Percentiles rank a stretch among this genome's conserved stretches.
Evolutionary conservation across 1,284 basidiomycete genomes (phyloP).

Genomic region (Termitomyces sp.): DNA sequence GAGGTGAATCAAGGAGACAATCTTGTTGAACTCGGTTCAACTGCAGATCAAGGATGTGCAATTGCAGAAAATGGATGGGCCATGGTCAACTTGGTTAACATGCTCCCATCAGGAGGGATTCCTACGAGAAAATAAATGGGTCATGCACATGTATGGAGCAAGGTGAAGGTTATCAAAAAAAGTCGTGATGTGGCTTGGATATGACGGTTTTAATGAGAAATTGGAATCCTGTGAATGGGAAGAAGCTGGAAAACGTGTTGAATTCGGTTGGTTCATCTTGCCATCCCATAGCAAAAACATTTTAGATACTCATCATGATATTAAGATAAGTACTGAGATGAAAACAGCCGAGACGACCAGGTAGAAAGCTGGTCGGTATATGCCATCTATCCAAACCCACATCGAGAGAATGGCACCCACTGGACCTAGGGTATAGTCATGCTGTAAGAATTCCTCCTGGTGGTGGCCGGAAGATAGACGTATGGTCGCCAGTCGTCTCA

Average conservation of each 20-base stretch:
- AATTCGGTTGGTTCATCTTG: not conserved
- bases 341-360: not conserved
- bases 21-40: not conserved
- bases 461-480: constrained; percentile 15
- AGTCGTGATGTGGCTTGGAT: not conserved
- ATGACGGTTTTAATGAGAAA: not conserved
- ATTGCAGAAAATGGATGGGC: not conserved
- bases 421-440: constrained; percentile 30
- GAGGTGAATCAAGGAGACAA: too few species aligned
- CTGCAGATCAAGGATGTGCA: not conserved
- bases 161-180: not conserved
- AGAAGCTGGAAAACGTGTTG: not conserved
- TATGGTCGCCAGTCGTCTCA: constrained; percentile 41
- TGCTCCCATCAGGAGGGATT: not conserved
- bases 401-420: constrained; percentile 17
- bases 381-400: constrained; percentile 11
- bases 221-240: not conserved
- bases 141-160: not conserved
- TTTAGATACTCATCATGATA: not conserved
- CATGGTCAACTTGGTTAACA: not conserved
- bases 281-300: not conserved
- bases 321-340: not conserved
- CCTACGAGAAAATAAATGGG: not conserved
- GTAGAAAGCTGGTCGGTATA: not conserved
- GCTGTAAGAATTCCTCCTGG: constrained; percentile 3